phyloP scores from a whole-genome alignment of 306 rosid species.

The Quercus variabilis region DNA sequence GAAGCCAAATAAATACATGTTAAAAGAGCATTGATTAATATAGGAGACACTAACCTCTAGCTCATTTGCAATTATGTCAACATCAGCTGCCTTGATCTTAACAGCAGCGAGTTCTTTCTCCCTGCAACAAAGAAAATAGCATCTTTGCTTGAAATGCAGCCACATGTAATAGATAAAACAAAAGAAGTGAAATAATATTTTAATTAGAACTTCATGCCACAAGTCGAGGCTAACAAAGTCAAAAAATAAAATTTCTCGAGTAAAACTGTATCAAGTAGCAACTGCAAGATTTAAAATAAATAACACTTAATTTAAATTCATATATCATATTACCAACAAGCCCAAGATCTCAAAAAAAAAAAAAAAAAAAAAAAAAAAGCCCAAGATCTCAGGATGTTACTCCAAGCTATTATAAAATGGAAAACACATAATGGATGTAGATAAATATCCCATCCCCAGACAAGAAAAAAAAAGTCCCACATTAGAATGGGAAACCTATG shows the following conservation, averaged over 20 bases:
- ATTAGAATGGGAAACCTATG: background rate
- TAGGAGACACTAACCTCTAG: conserved; percentile 57
- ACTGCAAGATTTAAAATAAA: no score
- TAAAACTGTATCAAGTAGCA: no score
- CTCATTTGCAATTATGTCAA: conserved; percentile 86
- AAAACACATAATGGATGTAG: no score
- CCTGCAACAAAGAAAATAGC: conserved; percentile 32
- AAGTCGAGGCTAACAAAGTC: background rate
- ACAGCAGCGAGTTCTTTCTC: conserved; percentile 94
- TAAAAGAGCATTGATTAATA: background rate
- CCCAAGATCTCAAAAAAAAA: no score
- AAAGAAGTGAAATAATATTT: background rate
- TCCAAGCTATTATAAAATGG: no score
- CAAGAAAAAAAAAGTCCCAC: no score
- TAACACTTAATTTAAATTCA: no score
- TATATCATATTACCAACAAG: no score
- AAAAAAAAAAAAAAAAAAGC: no score
- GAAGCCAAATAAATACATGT: background rate
- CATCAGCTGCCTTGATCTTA: conserved; percentile 79
- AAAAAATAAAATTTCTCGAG: background rate
- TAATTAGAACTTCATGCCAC: background rate
- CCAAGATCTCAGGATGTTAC: no score
- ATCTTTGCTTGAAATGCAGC: background rate
- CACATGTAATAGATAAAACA: background rate
- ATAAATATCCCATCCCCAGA: no score